phyloP scores from a whole-genome alignment of 805 yeast genomes.

The Suhomyces sp. region DNA sequence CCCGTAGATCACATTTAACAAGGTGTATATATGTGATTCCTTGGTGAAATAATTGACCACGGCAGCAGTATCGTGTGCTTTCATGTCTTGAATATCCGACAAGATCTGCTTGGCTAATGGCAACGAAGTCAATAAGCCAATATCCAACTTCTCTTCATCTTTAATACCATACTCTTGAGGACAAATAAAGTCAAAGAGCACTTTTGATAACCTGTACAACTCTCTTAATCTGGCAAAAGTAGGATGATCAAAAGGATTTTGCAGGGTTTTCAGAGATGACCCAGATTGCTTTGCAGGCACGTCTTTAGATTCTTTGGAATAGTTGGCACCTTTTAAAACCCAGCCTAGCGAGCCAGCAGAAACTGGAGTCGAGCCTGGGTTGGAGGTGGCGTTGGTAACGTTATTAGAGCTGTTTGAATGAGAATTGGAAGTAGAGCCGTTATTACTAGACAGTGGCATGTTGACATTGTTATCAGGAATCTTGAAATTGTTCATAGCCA shows the following conservation, averaged over 20 bases:
- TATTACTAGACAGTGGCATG: slow-evolving; percentile 11
- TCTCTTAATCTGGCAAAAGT: slow-evolving; percentile 81
- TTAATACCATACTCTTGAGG: slow-evolving; percentile 99
- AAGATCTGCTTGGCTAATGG: slow-evolving; percentile 90
- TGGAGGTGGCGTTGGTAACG: slow-evolving; percentile 18
- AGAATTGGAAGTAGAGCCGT: slow-evolving; percentile 16
- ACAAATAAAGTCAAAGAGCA: slow-evolving; percentile 92
- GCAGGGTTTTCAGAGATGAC: slow-evolving; percentile 14
- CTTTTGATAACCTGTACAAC: slow-evolving; percentile 84
- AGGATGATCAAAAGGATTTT: slow-evolving; percentile 67
- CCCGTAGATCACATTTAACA: slow-evolving; percentile 86
- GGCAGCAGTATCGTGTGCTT: slow-evolving; percentile 75
- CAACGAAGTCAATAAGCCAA: slow-evolving; percentile 88
- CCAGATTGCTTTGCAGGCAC: slow-evolving; percentile 15
- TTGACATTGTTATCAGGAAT: slow-evolving; percentile 43
- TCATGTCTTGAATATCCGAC: slow-evolving; percentile 75
- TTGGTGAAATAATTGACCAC: slow-evolving; percentile 91
- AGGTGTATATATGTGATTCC: slow-evolving; percentile 94
- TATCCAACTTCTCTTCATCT: slow-evolving; percentile 91
- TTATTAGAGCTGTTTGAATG: slow-evolving; percentile 15
- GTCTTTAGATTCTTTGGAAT: slow-evolving; percentile 18
- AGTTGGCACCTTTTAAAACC: slow-evolving; percentile 52
- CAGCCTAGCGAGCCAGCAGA: slow-evolving; percentile 72
- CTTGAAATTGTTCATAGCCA: slow-evolving; percentile 75
- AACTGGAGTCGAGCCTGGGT: slow-evolving; percentile 18